Base-by-base conservation (phyloP, 768 basidiomycete species). In the Tephrocybe sp. region DNA sequence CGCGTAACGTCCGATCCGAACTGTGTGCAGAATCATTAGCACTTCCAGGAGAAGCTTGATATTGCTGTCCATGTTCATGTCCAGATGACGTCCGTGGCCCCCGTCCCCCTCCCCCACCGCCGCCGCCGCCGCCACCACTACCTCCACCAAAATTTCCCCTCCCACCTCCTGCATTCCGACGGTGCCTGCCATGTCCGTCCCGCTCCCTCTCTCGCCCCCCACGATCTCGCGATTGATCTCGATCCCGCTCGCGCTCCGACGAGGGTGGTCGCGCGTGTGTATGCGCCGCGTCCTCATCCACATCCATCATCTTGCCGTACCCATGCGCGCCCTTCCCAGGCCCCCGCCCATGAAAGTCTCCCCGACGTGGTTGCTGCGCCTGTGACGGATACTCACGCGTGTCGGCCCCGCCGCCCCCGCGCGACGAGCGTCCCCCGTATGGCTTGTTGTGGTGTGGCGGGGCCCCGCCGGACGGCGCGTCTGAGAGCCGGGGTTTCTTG, bases 1-100 rank as follows among this genome's bases (percentile, higher is more conserved):
- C 87, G 67, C 84, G 86, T 74, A 92, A 83, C 75, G 89, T 88
- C 80, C 89, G 88, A 74, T 87, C 85, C 39, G 72, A 73, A 55
- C 72, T 68, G 56, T 69, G 69, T 52, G 65, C 52, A 55, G 62
- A 66, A 51, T 67, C 68, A 51, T 66, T 57, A 53, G 35, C 43
- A 41, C 16, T 17, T 22, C 31, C 26, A 12, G 65, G 48, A 55
- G 65, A 48, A 63, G 26, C 26, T 7, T 26, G 26, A 26, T 26
- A 26, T 26, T 26, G 26, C 26, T 72, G 55, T 47, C 53, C 63
- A 60, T 64, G 74, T 65, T 61, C 74, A 64, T 44, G 42, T 58
- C 62, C 39, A 19, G 26, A 26, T 26, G 26, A 26, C 26, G 33
- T 64, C 47, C 68, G 51, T 54, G 58, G 66, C 19, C 63, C 66